These are phyloP conservation scores for Russula virescens DNA, from an alignment of 768 basidiomycete genomes.

Conservation along the genomic window DNA sequence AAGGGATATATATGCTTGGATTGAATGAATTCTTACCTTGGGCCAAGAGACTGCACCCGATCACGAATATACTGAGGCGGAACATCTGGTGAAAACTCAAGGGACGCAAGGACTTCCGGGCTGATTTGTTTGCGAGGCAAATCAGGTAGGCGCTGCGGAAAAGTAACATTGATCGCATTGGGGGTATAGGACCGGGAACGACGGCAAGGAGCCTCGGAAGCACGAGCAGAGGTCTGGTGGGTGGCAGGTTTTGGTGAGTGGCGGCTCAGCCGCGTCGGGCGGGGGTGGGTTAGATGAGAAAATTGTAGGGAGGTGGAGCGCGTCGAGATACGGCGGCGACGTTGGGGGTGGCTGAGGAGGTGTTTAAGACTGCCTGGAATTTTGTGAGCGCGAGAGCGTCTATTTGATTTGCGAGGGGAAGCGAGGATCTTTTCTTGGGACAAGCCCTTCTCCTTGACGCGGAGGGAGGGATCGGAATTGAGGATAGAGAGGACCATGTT, in stretches of 20 bases:
- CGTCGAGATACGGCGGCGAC: constrained; percentile 10
- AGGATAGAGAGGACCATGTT: constrained; percentile 18
- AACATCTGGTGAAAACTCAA: constrained; percentile 4
- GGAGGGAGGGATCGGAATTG: constrained; percentile 6
- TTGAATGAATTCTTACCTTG: neutral
- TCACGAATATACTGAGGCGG: constrained; percentile 17
- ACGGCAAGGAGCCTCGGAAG: neutral
- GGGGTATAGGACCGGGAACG: neutral
- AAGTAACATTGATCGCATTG: neutral
- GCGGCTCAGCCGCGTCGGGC: neutral
- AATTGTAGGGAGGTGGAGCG: neutral
- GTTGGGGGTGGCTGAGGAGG: constrained; percentile 17
- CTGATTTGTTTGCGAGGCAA: constrained; percentile 8
- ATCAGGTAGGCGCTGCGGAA: constrained; percentile 8
- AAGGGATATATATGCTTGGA: neutral
- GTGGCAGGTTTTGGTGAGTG: neutral
- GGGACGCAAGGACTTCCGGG: constrained; percentile 13
- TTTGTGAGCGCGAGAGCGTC: constrained; percentile 18
- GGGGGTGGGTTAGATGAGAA: neutral
- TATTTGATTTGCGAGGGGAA: neutral
- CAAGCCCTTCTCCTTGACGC: neutral
- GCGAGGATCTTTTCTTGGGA: neutral
- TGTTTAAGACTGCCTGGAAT: constrained; percentile 17
- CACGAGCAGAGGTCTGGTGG: neutral
- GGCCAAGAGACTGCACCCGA: constrained; percentile 4